These are phyloP conservation scores for Phytophthora hibernalis DNA, from an alignment of 352 stramenopile species.

Conservation along the genomic window DNA sequence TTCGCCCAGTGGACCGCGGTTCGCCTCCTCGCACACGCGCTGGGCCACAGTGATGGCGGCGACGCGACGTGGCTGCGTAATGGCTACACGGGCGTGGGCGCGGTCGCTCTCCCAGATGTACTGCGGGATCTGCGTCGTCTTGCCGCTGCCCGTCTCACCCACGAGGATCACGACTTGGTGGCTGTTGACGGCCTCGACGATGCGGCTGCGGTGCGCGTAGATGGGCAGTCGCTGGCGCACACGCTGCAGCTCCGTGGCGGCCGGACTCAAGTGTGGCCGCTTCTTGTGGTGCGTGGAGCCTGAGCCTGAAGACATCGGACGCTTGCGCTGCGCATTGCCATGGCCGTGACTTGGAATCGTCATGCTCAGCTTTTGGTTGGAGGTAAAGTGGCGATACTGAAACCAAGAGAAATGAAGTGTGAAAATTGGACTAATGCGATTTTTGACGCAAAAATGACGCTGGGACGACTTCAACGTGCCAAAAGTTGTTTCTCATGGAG, in stretches of 20 bases:
- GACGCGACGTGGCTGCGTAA: conserved; percentile 85
- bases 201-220: conserved; percentile 70
- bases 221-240: conserved; percentile 77
- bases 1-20: conserved; percentile 53
- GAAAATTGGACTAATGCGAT: conserved; percentile 2
- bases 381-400: conserved; percentile 29
- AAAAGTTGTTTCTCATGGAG: conserved; percentile 19
- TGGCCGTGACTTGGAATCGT: conserved; percentile 14
- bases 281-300: conserved; percentile 41
- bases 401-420: conserved; percentile 15
- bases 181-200: conserved; percentile 65
- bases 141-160: conserved; percentile 91
- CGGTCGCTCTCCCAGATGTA: conserved; percentile 82
- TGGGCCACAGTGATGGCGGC: conserved; percentile 87
- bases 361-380: conserved; percentile 30
- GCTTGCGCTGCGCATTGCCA: conserved; percentile 27
- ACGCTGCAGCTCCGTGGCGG: conserved; percentile 57
- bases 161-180: conserved; percentile 89
- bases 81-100: conserved; percentile 58
- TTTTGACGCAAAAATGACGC: conserved; percentile 1
- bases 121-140: conserved; percentile 92
- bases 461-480: conserved; percentile 20
- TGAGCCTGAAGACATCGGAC: conserved; percentile 22
- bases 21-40: conserved; percentile 76
- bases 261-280: conserved; percentile 32